Base-by-base conservation (phyloP, 371 early-diverging fungal species). In the Mortierella sp. region DNA sequence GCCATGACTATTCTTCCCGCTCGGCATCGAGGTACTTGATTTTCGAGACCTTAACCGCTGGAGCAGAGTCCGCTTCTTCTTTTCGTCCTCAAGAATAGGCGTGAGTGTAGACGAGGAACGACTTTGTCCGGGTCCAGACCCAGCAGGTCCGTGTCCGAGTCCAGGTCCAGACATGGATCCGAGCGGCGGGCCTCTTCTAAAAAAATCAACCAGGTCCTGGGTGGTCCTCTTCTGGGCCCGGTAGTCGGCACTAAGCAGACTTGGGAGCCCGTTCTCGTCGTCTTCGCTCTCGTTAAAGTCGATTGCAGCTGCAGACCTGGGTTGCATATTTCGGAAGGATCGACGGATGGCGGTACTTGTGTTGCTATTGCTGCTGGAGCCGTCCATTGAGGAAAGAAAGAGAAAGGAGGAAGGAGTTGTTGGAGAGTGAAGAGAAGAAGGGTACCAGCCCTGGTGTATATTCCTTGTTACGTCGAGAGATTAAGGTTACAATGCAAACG, bases 261-360 rank as follows among this genome's bases (percentile, higher is more conserved):
- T 37, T 37, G 37, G 37, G 19, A 45, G 57, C 11, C 37, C 48
- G n/a, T 45, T 48, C 19, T 66, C 66, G 14, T 69, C 70, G 2
- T 73, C 79, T 21, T 69, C 79, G 55, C 66, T 69, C 45, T 76
- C 80, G 11, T 72, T 66, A 16, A 72, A 72, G 53, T 68, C 65
- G 16, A 68, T 62, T 25, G 72, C 69, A 3, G 77, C 72, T 11
- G 77, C 77, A 15, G 72, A 60, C 14, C 77, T 65, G 14, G 77
- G 77, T 29, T 77, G 77, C n/a, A 77, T 68, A 30, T 64, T 72
- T 21, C 72, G 72, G 48, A 68, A 23, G 56, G 37, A 37, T 37
- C 37, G 3, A 9, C 43, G 6, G 60, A 9, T 16, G 68, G 21
- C 52, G 45, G 37, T 37, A 9, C 37, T 37, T 37, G 37, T 37